Conservation (phyloP, 2,329 filamentous ascomycete species). For the Allantophomopsis cytisporea region DNA sequence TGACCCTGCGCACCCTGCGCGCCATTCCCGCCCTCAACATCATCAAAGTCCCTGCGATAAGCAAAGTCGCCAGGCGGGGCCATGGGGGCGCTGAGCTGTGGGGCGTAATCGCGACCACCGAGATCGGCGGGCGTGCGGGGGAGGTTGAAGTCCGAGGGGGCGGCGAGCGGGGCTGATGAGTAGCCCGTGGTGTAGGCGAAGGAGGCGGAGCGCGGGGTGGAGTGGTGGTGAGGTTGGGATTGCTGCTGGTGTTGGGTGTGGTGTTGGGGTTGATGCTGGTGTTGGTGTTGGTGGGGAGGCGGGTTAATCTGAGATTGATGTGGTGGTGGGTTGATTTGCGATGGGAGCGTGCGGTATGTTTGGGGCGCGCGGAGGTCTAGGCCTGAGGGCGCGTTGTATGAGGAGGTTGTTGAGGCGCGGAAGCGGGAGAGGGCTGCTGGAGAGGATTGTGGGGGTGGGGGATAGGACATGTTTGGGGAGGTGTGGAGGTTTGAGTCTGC, state of each 20-base stretch:
- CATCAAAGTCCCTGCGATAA: background rate
- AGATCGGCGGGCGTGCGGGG: slow-evolving; percentile 26
- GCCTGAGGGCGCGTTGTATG: slow-evolving; percentile 29
- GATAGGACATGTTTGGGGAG: slow-evolving; percentile 28
- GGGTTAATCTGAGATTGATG: too few species aligned
- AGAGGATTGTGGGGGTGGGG: slow-evolving; percentile 23
- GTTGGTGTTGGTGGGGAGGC: slow-evolving; percentile 3
- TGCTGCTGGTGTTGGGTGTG: slow-evolving; percentile 11
- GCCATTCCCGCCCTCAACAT: background rate
- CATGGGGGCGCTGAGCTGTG: slow-evolving; percentile 41
- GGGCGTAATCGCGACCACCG: slow-evolving; percentile 30
- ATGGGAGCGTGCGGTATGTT: slow-evolving; percentile 23
- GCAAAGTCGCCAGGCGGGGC: slow-evolving; percentile 35
- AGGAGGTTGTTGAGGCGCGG: slow-evolving; percentile 34
- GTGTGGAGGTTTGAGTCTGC: slow-evolving; percentile 31
- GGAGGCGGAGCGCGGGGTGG: slow-evolving; percentile 22
- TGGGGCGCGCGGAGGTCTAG: slow-evolving; percentile 13
- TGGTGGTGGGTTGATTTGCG: slow-evolving; percentile 3
- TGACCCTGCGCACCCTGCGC: too few species aligned
- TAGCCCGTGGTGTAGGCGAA: slow-evolving; percentile 31
- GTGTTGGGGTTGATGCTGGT: slow-evolving; percentile 6
- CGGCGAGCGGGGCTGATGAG: slow-evolving; percentile 37
- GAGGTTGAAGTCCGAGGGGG: slow-evolving; percentile 37
- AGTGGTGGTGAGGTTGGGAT: slow-evolving; percentile 5
- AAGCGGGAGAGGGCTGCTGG: slow-evolving; percentile 28